Base-by-base conservation (phyloP, 23 red algal species). In the Gracilaria caudata region DNA sequence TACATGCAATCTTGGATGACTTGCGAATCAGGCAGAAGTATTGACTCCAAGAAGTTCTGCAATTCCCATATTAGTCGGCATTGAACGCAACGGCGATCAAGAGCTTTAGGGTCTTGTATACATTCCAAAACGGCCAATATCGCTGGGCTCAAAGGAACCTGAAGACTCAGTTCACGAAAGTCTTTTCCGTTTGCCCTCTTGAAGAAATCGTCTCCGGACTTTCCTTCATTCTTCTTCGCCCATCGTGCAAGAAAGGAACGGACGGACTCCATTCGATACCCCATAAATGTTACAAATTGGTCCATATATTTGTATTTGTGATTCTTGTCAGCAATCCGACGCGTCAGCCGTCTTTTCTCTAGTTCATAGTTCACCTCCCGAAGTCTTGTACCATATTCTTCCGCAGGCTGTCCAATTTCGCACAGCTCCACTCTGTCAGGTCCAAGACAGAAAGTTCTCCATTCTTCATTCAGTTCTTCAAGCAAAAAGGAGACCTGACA, bases 241-340 rank as follows among this genome's bases (percentile, higher is more conserved):
- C 77, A 80, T 25, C 56, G 77, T 2, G 77, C 77, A 32, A 80
- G 51, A 4, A 33, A 80, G 3, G 77, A 51, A 80, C 77, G 77
- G 8, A 80, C 51, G 3, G 51, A 80, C 51, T 80, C 77, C 77
- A 80, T 80, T 0, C 77, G 51, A 20, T 80, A 80, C 28, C 77
- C 77, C 47, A 80, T 80, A 19, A 80, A 80, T 23, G 51, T 60
- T 12, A 80, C 28, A 32, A 80, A 80, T 8, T 80, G 77, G 36
- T 80, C 77, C 77, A 80, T 80, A 43, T 41, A 80, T 61, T 36
- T 51, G 77, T 80, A 63, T n/a, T 39, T 54, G 17, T 80, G 51
- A 45, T 19, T 80, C 21, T 40, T 7, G 51, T 80, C 56, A 61
- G 77, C 77, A 3, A 80, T 60, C 26, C 77, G 77, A 34, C 36